Base-by-base conservation (phyloP, 2,329 filamentous ascomycete species). In the Sarocladium oryzae region DNA sequence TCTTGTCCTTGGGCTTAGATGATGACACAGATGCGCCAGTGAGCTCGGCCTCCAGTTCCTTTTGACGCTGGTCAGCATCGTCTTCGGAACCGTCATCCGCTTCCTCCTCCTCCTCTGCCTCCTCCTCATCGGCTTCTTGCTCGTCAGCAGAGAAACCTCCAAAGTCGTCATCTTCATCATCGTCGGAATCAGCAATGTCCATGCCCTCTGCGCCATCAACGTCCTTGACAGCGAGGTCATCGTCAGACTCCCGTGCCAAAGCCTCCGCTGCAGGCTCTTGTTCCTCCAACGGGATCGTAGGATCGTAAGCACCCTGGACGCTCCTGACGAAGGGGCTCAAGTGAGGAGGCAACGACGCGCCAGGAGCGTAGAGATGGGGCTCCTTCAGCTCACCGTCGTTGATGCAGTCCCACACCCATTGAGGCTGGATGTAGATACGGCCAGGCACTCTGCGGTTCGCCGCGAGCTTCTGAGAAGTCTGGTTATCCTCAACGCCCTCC, bases 321-420 rank as follows among this genome's bases (percentile, higher is more conserved):
- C 82, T 78, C 77, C 91, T 92, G 56, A 97, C 90, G 78, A 95
- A 99, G 23, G 93, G 93, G 68, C 91, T 97, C 60, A 99, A 70
- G 76, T 99, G 93, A 11, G 93, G 93, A 20, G 93, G 93, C 28
- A 99, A 76, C 58, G 89, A 85, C 16, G 91, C 86, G 16, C 93
- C 93, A 2, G 93, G 93, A 1, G 86, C 88, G 63, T 99, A 99
- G 32, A 91, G 71, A 63, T 96, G 89, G 28, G 91, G 82, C 57
- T 87, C 80, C 66, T 96, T 84, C 52, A 99, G 74, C 68, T 92
- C 89, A 56, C 89, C 89, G 41, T 93, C 88, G 66, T 99, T 99
- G 66, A 96, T 74, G 61, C 88, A 92, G 64, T 99, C 93, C 93
- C 93, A 99, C 3, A 99, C 84, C 92, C 95, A 99, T 66, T 99